Evolutionary conservation across 495 filamentous ascomycete genomes (phyloP), one percentile per base, ranked within the genome.

Genomic region (Talaromyces trachyspermus): DNA sequence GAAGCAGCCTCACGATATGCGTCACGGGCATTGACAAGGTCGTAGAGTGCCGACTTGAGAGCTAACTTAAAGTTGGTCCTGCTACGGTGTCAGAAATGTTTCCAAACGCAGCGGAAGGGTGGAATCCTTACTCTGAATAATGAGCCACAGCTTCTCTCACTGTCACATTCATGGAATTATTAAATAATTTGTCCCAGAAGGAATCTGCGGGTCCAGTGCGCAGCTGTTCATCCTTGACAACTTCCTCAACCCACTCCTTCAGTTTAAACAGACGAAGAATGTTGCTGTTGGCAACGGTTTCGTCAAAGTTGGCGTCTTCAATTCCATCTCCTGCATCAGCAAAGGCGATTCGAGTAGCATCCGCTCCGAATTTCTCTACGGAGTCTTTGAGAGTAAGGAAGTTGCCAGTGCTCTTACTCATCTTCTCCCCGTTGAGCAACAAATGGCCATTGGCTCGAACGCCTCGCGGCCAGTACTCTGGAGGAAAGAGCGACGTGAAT

Each of bases 251-350:
- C 92, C 92, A 97, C 58, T 94, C 84, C 66, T 85, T 85, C 44
- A 96, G 77, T 49, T 82, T 89, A 63, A 80, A 86, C 24, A 96
- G 76, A 54, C 88, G 78, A 48, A 97, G 75, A 56, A 96, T 92
- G 55, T 81, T 90, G 59, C 81, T 85, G 64, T 95, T 89, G 32
- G 91, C 91, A 22, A 95, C 89, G 52, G 81, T 77, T 70, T 99
- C 92, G 54, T 95, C 92, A 56, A 99, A 95, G 71, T 99, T 99
- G 46, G 92, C 91, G 68, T 98, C 92, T 49, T 89, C 82, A 46
- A 96, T 86, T 45, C 87, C 86, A 65, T 98, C 92, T 55, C 92
- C 92, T 14, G 88, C 89, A 68, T 98, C 92, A 24, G 91, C 89
- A 46, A 98, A 81, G 6, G 90, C 89, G 50, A 98, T 85, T 60